Evolutionary conservation across 495 filamentous ascomycete genomes (phyloP).

Genomic region (Penicillium chermesinum): DNA sequence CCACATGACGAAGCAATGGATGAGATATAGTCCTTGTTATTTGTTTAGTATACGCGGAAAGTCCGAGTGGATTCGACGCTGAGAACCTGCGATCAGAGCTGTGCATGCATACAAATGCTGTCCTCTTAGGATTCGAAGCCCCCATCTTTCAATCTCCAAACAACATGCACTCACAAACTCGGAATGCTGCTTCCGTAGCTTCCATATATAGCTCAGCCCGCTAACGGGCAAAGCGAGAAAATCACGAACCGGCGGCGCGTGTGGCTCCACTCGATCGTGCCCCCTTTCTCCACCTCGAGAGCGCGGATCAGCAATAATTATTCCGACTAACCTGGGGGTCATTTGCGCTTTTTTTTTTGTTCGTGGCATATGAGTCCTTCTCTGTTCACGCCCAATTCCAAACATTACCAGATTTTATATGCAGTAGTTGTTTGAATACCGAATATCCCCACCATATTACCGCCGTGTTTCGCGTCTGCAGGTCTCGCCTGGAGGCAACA

Average conservation of each 20-base stretch:
- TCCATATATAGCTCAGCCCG: background rate
- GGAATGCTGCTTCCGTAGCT: background rate
- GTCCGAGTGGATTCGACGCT: too few species aligned
- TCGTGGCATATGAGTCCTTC: background rate
- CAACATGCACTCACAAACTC: too few species aligned
- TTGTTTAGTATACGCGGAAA: too few species aligned
- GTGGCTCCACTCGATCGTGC: conserved; percentile 2
- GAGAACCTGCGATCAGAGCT: too few species aligned
- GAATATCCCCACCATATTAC: background rate
- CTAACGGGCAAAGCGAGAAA: background rate
- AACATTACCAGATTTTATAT: too few species aligned
- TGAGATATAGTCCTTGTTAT: too few species aligned
- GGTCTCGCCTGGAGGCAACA: conserved; percentile 3
- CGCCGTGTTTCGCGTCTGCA: conserved; percentile 1
- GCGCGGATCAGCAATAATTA: conserved; percentile 5
- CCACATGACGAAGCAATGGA: too few species aligned
- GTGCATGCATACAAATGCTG: too few species aligned
- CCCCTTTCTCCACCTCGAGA: conserved; percentile 11
- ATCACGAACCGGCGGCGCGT: background rate
- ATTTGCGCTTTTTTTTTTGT: background rate
- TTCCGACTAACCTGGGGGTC: conserved; percentile 1
- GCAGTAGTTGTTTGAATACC: background rate
- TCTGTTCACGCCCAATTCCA: background rate
- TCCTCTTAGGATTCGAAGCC: too few species aligned
- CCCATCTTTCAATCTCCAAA: too few species aligned